Evolutionary conservation across 2,329 filamentous ascomycete genomes (phyloP).

Genomic region (Neophaeococcomyces aloes): DNA sequence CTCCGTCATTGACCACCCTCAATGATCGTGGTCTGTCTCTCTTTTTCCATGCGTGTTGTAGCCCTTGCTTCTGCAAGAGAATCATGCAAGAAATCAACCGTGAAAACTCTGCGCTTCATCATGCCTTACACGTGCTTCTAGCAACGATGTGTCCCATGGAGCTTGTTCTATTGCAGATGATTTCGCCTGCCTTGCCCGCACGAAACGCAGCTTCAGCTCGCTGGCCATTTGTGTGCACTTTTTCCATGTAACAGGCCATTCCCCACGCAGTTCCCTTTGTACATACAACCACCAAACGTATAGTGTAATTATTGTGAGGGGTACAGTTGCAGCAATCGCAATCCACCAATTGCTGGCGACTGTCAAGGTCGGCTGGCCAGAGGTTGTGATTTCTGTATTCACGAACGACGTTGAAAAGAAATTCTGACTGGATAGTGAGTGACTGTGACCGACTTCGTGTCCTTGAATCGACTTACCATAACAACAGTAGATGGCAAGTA

Average conservation of each 20-base stretch:
- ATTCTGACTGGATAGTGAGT: conserved; percentile 11
- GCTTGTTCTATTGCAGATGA: background rate
- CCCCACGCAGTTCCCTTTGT: conserved; percentile 1
- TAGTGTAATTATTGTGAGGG: conserved; percentile 7
- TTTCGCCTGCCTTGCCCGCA: background rate
- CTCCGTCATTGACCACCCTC: too few relatives aligned
- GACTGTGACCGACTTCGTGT: background rate
- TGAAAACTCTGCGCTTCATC: too few relatives aligned
- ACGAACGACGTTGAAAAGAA: conserved; percentile 21
- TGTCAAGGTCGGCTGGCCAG: conserved; percentile 1
- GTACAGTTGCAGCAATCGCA: background rate
- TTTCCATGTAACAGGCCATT: background rate
- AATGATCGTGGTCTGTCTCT: too few relatives aligned
- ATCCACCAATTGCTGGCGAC: conserved; percentile 17
- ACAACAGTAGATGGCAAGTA: conserved; percentile 19
- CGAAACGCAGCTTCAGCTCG: background rate
- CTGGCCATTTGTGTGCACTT: background rate
- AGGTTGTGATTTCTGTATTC: background rate
- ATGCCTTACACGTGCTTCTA: too few relatives aligned
- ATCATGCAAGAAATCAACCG: too few relatives aligned
- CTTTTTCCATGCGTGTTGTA: too few relatives aligned
- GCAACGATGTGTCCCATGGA: background rate
- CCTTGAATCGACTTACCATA: conserved; percentile 5
- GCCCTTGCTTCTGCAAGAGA: too few relatives aligned
- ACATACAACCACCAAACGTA: conserved; percentile 11